Evolutionary conservation across 192 early-diverging fungal species (phyloP).

Genomic region (Haplosporangium gracile): DNA sequence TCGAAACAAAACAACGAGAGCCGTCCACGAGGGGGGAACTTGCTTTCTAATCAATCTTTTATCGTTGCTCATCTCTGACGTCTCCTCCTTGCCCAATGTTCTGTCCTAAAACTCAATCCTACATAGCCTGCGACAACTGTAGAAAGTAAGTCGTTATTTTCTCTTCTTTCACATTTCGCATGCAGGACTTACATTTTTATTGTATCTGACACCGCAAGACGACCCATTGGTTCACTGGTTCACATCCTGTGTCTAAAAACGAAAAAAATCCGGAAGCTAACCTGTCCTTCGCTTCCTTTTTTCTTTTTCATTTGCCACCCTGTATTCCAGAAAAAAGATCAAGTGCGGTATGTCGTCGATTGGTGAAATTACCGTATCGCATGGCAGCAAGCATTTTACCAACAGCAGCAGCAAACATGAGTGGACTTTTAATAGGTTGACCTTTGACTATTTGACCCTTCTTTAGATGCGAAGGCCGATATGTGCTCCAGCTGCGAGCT

Average conservation of each 20-base stretch:
- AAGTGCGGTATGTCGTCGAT: conserved; percentile 35
- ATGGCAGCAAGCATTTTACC: neutral
- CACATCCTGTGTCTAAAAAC: neutral
- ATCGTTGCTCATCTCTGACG: neutral
- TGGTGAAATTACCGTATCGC: neutral
- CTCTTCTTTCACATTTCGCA: neutral
- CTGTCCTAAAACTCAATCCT: neutral
- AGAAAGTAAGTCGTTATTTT: conserved; percentile 50
- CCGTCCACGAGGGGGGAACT: neutral
- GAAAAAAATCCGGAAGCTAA: neutral
- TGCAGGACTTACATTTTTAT: neutral
- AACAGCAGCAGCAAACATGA: neutral
- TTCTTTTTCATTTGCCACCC: neutral
- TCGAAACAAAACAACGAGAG: neutral
- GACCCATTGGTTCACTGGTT: neutral
- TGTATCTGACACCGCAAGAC: neutral
- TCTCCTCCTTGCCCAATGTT: neutral
- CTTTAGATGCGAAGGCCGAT: conserved; percentile 47
- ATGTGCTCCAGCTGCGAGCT: conserved; percentile 48
- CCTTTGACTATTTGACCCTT: neutral
- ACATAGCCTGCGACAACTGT: conserved; percentile 53
- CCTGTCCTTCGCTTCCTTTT: neutral
- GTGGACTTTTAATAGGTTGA: neutral
- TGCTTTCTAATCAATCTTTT: conserved; percentile 6
- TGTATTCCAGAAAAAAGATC: conserved; percentile 37